Conservation (phyloP, 148 eudicot species). For the Rhododendron kiyosumense region DNA sequence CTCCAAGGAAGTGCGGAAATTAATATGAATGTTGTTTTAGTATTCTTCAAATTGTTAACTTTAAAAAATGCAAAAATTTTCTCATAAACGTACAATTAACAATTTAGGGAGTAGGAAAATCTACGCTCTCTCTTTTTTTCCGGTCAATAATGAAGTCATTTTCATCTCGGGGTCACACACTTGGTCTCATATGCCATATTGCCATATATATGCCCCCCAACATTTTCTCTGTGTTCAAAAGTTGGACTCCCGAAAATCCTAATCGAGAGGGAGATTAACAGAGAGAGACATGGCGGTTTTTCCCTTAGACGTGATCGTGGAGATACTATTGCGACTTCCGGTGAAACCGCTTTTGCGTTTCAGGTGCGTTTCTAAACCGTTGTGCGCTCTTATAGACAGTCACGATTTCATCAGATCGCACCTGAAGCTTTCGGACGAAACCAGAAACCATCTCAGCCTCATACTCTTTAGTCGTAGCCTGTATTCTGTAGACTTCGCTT, state of each 20-base stretch:
- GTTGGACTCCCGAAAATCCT: neutral
- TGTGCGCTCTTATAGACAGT: neutral
- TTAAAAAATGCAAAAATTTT: no score
- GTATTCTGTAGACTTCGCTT: slow-evolving; percentile 15
- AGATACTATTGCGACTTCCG: neutral
- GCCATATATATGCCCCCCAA: no score
- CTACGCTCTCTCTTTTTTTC: no score
- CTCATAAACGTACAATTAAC: no score
- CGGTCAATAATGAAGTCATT: no score
- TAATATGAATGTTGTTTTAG: no score
- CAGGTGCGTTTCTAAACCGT: neutral
- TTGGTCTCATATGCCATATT: no score
- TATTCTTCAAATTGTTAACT: no score
- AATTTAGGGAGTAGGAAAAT: no score
- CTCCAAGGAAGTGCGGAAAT: no score
- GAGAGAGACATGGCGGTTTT: neutral
- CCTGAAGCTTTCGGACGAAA: neutral
- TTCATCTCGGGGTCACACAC: no score
- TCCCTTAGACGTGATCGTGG: neutral
- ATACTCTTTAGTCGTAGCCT: neutral
- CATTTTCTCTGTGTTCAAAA: no score
- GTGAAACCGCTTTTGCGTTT: neutral
- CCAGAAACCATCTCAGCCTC: neutral
- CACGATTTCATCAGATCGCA: neutral
- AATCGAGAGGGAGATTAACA: neutral